A percentile compares a stretch with the other conserved stretches of the same genome.
phyloP scores from a whole-genome alignment of 805 yeast genomes.

The Yarrowia hollandica region DNA sequence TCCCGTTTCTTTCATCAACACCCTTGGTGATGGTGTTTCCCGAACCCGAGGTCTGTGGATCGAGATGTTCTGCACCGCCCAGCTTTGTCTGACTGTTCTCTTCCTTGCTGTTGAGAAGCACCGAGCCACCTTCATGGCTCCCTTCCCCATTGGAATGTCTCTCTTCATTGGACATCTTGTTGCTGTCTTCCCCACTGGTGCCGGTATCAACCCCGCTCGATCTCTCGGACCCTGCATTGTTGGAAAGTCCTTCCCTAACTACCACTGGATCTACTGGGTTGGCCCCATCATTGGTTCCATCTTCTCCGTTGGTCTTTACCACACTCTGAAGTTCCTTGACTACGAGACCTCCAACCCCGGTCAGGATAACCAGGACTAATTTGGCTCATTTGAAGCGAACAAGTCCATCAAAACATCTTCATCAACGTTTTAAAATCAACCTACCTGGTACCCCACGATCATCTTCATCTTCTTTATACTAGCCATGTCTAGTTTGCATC shows the following conservation, averaged over 20 bases:
- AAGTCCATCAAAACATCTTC: not conserved
- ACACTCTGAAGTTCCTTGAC: constrained; percentile 60
- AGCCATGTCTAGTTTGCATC: constrained; percentile 23
- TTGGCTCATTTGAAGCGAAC: not conserved
- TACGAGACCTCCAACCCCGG: constrained; percentile 71
- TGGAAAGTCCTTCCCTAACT: constrained; percentile 66
- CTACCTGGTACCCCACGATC: too few relatives aligned
- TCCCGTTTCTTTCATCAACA: constrained; percentile 65
- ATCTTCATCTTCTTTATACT: not conserved
- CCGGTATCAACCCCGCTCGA: constrained; percentile 91
- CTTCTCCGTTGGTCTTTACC: constrained; percentile 67
- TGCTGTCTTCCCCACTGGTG: constrained; percentile 82
- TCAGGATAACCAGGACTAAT: constrained; percentile 55
- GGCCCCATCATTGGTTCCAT: constrained; percentile 77
- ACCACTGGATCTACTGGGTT: constrained; percentile 92
- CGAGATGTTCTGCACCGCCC: constrained; percentile 76
- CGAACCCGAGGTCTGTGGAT: constrained; percentile 73
- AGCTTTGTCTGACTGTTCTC: constrained; percentile 73
- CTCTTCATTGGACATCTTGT: constrained; percentile 79
- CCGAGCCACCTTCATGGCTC: constrained; percentile 73
- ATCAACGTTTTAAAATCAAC: not conserved
- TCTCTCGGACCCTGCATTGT: constrained; percentile 82
- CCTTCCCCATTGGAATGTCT: constrained; percentile 79
- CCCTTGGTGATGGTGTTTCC: constrained; percentile 70
- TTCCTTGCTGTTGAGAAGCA: constrained; percentile 84